phyloP scores from a whole-genome alignment of 352 stramenopile species.

The Phytophthora pseudosyringae region DNA sequence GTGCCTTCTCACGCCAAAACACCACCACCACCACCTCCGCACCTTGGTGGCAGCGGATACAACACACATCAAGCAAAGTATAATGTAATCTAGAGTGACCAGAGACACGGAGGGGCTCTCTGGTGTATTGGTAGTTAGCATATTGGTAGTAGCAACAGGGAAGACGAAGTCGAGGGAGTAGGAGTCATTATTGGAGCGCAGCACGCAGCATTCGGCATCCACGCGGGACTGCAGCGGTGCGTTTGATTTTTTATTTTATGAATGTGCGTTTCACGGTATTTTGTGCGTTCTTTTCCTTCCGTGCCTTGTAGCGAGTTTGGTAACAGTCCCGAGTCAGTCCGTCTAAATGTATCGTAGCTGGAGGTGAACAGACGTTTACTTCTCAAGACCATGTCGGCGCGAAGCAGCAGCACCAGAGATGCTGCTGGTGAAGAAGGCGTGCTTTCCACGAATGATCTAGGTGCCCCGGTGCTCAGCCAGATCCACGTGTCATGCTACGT shows the following conservation, averaged over 20 bases:
- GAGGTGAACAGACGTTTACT: slow-evolving; percentile 11
- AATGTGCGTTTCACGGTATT: slow-evolving; percentile 31
- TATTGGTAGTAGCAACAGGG: slow-evolving; percentile 33
- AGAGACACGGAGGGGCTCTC: slow-evolving; percentile 35
- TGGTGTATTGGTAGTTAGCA: slow-evolving; percentile 48
- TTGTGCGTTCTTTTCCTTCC: slow-evolving; percentile 14
- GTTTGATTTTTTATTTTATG: slow-evolving; percentile 45
- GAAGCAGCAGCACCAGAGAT: slow-evolving; percentile 1
- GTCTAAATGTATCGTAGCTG: slow-evolving; percentile 20
- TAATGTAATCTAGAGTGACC: slow-evolving; percentile 52
- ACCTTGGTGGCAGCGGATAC: slow-evolving; percentile 36
- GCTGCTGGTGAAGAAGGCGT: not conserved
- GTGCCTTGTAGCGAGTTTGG: too few relatives aligned
- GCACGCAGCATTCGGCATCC: slow-evolving; percentile 13
- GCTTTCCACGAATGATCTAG: not conserved
- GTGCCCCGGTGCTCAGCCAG: slow-evolving; percentile 33
- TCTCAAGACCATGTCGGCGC: slow-evolving; percentile 5
- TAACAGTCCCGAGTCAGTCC: too few relatives aligned
- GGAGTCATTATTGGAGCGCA: slow-evolving; percentile 39
- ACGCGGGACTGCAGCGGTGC: slow-evolving; percentile 24
- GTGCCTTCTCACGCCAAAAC: slow-evolving; percentile 29
- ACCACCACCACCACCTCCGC: slow-evolving; percentile 26
- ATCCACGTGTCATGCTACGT: slow-evolving; percentile 78
- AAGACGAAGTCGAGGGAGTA: slow-evolving; percentile 25
- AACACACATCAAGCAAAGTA: slow-evolving; percentile 44